Evolutionary conservation across 1,284 basidiomycete genomes (phyloP), one percentile per base, ranked within the genome.

Genomic region (Ganoderma meredithae): DNA sequence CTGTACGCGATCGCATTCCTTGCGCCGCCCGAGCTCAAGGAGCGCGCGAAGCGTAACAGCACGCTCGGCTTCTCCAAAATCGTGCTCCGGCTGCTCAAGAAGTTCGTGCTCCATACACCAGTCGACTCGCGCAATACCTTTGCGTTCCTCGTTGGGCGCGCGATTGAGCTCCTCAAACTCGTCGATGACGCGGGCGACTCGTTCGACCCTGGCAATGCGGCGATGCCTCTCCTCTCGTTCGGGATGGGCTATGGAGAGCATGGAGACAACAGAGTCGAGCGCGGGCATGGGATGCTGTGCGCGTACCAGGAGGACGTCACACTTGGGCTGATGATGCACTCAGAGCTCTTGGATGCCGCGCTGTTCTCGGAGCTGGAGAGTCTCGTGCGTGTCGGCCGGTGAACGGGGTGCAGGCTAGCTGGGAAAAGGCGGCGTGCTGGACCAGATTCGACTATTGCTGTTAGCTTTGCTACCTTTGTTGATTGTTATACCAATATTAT

Each of bases 1-100:
- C 86, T 98, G 49, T 98, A 98, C 82, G 91, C 92, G 43, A 82
- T 99, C 68, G 90, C 92, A 9, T 98, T 96, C 84, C 83, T 97
- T 60, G 88, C 95, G 5, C 87, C 95, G 1, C 89, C 90, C 1
- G 80, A 84, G 40, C 78, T 96, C 67, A 95, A 97, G 80, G 80
- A 84, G 64, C 84, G 82, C 66, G 85, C 97, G 73, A 92, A 93
- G 71, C 76, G 81, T 55, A 83, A 90, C 78, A 82, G 87, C 63
- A 79, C 79, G 68, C 80, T 93, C 60, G 86, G 86, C 60, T 89
- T 92, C 77, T 83, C 86, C 69, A 83, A 83, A 67, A 83, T 93
- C 61, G 85, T 92, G 83, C 80, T 92, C 68, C 83, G 91, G 64
- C 80, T 93, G 76, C 83, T 91, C 13, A 88, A 89, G 74, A 86